Base-by-base conservation (phyloP, 441 rosid genomes). In the Pelargonium hybrid region DNA sequence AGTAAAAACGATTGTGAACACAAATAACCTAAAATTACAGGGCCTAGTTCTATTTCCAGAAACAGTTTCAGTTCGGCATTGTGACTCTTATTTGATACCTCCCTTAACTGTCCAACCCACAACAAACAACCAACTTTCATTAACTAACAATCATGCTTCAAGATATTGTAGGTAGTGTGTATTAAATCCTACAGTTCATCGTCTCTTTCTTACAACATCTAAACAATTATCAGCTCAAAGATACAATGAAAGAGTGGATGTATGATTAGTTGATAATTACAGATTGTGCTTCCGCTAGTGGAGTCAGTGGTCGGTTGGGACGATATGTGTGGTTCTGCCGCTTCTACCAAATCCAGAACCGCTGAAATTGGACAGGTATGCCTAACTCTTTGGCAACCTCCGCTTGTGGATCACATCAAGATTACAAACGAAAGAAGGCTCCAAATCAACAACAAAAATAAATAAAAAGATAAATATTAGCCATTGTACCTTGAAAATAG, bases 301-400 rank as follows among this genome's bases (percentile, higher is more conserved):
- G 78, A 67, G 86, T 80, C 73, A 94, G 71, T 67, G 98, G 97
- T 54, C 96, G 88, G 81, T 91, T 90, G 45, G 98, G 98, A 81
- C 98, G 97, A 74, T 88, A 91, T 11, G 98, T 93, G 81, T 93
- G 96, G 82, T 93, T 93, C 79, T 91, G 97, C 68, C 98, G 85
- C 87, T 91, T 93, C 52, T 97, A 97, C 98, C 98, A 93, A 66
- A 88, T 80, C 98, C 98, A 93, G 72, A 86, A 93, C 43, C 97
- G 86, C 79, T 87, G 98, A 81, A 73, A 86, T 74, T 88, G 92
- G 65, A 91, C 88, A 15, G 97, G 96, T 66, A 94, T 81, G 69
- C 92, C 96, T 68, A 93, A 88, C 78, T 90, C 96, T 84, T 87
- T 93, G 37, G 97, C 97, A 70, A 93, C 85, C 63, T 93, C 98